Evolutionary conservation across 805 yeast genomes (phyloP), one percentile per base, ranked within the genome.

Genomic region (Myxozyma sirexii): DNA sequence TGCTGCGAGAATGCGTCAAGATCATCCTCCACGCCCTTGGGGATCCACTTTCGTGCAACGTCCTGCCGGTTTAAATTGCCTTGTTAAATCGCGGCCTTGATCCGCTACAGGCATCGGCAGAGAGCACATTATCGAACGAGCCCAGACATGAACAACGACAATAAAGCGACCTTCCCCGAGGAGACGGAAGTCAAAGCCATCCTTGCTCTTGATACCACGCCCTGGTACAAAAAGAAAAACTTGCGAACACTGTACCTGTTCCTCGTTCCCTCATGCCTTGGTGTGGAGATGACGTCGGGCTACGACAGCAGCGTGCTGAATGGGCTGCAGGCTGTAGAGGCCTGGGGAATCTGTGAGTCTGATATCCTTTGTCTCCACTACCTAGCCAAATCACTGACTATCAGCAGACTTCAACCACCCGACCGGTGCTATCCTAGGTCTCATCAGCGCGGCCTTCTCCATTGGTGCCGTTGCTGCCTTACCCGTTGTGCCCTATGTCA

Each of bases 261-360:
- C 23, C 54, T 55, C 35, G 48, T 48, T 27, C 59, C 54, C 12
- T 44, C 48, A 6, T 56, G 56, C 12, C 48, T 55, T 24, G 50
- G 48, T 27, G 59, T 41, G 2, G 48, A 55, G n/a, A 45, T 45
- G 47, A 79, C 79, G 64, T 77, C 74, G 44, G 82, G 82, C 60
- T 80, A 75, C 61, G 82, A 79, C 69, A 80, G 80, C 59, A 75
- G 79, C n/a, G 73, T 82, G 75, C 71, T 82, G 67, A 82, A 82
- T 64, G 82, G 82, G 39, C 74, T 82, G 60, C 84, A 82, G 66
- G 71, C 81, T 5, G 74, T 79, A 65, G 58, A 67, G 0, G 67
- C 67, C 35, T 82, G 83, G 82, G 68, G 70, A 58, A 60, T 66
- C 7, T 74, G 51, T 46, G 21, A 5, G 51, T n/a, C 19, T 44